Evolutionary conservation across 163 green algal genomes (phyloP).

Genomic region (Chlamydomonas reinhardtii): DNA sequence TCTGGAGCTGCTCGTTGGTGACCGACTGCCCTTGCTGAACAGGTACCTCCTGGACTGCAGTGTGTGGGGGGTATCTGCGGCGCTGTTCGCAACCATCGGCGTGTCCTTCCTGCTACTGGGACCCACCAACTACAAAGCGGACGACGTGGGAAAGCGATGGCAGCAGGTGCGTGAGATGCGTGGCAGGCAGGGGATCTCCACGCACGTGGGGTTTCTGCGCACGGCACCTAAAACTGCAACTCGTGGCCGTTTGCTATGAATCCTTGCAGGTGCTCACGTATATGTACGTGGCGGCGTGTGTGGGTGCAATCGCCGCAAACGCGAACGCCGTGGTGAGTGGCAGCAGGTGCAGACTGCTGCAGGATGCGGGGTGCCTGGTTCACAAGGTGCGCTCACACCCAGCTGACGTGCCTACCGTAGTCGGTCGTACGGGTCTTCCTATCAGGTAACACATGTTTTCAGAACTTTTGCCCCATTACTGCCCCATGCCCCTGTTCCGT

Average conservation of each 20-base stretch:
- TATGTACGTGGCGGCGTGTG: neutral
- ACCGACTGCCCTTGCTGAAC: neutral
- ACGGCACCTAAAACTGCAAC: too few relatives aligned
- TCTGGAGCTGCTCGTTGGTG: neutral
- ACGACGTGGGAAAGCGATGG: neutral
- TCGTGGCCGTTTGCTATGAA: neutral
- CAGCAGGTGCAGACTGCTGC: too few relatives aligned
- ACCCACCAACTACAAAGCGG: neutral
- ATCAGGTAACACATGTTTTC: too few relatives aligned
- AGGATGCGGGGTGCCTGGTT: too few relatives aligned
- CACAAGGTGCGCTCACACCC: too few relatives aligned
- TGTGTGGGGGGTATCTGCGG: neutral
- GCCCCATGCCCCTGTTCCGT: neutral
- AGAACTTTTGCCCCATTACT: too few relatives aligned
- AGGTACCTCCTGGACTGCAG: neutral
- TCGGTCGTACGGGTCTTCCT: too few relatives aligned
- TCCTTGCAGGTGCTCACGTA: neutral
- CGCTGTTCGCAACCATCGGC: neutral
- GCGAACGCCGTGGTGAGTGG: neutral
- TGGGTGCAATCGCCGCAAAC: neutral
- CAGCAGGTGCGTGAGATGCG: neutral
- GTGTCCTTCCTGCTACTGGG: neutral
- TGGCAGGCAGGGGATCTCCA: too few relatives aligned
- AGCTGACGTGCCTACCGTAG: too few relatives aligned
- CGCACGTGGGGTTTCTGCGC: too few relatives aligned